phyloP scores from a whole-genome alignment of 2,329 filamentous ascomycete genomes.

The Ophiocordyceps robertsii region DNA sequence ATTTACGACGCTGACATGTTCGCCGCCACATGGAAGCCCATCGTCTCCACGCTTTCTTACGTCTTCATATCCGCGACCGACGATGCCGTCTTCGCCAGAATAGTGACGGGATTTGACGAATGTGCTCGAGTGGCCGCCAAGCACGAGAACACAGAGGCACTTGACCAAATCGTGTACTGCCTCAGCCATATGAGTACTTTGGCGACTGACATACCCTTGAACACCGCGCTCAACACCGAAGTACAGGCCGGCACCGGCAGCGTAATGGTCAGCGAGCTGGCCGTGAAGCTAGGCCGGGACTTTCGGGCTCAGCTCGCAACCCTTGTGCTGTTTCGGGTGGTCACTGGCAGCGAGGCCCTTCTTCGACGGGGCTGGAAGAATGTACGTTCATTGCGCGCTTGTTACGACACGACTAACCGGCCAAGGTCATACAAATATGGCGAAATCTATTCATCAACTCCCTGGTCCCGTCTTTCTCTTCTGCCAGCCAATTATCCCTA shows the following conservation, averaged over 20 bases:
- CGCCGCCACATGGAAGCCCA: slow-evolving; percentile 85
- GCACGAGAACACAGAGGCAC: slow-evolving; percentile 69
- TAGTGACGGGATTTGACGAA: slow-evolving; percentile 91
- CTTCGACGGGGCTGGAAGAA: slow-evolving; percentile 68
- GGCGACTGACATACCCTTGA: slow-evolving; percentile 60
- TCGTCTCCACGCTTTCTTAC: slow-evolving; percentile 88
- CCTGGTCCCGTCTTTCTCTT: slow-evolving; percentile 69
- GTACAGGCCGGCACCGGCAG: slow-evolving; percentile 83
- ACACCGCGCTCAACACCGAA: slow-evolving; percentile 85
- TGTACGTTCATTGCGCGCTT: slow-evolving; percentile 34
- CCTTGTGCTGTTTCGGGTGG: slow-evolving; percentile 85
- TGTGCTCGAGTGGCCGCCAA: slow-evolving; percentile 84
- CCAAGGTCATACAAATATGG: slow-evolving; percentile 76
- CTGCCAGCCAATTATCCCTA: slow-evolving; percentile 46
- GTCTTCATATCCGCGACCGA: slow-evolving; percentile 99
- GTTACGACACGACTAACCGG: background rate
- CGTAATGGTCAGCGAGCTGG: slow-evolving; percentile 97
- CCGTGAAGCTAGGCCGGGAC: slow-evolving; percentile 88
- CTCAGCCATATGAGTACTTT: slow-evolving; percentile 84
- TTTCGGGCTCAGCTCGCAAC: slow-evolving; percentile 89
- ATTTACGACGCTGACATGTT: slow-evolving; percentile 98
- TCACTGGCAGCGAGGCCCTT: slow-evolving; percentile 69
- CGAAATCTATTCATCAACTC: slow-evolving; percentile 95
- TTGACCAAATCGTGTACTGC: slow-evolving; percentile 87
- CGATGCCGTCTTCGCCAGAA: slow-evolving; percentile 83